Evolutionary conservation across 1,284 basidiomycete genomes (phyloP), one percentile per base, ranked within the genome.

Genomic region (Apiotrichum veenhuisii): DNA sequence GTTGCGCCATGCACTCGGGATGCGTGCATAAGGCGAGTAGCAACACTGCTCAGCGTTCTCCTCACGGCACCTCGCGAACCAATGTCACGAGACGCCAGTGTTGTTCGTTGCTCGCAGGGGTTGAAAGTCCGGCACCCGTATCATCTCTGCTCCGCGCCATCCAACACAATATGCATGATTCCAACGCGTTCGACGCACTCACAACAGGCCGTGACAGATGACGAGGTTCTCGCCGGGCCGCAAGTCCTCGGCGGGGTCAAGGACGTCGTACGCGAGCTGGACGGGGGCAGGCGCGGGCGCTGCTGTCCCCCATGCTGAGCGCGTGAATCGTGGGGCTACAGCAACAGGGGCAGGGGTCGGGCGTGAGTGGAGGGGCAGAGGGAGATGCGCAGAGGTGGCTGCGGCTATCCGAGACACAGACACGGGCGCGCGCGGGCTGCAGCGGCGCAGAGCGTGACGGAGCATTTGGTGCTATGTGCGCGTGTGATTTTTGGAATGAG

Each of bases 131-230:
- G 30, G 30, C 30, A 30, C 30, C 3, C 37, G 30, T 42, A 42
- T 42, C 43, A 27, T 44, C 8, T 44, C 25, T 44, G 25, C 25
- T n/a, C 44, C 33, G 22, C n/a, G 9, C 12, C 25, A n/a, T n/a
- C n/a, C n/a, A n/a, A n/a, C n/a, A n/a, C n/a, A n/a, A n/a, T n/a
- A n/a, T n/a, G n/a, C n/a, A n/a, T n/a, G 10, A 22, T 8, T 5
- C 30, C 12, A 12, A 5, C 30, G 12, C 30, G 30, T 12, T 5
- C 30, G 12, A 30, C n/a, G n/a, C n/a, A 68, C 74, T 64, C 58
- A 75, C 76, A 79, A 79, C 2, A 81, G 65, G 0, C 80, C 80
- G 67, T 81, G 80, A 50, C 78, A 79, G 23, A 81, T 73, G n/a
- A 80, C 79, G 17, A 81, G 53, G 12, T 70, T 71, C 46, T 77